Evolutionary conservation across 139 green algal species (phyloP).

Genomic region (Nannochloris sp.): DNA sequence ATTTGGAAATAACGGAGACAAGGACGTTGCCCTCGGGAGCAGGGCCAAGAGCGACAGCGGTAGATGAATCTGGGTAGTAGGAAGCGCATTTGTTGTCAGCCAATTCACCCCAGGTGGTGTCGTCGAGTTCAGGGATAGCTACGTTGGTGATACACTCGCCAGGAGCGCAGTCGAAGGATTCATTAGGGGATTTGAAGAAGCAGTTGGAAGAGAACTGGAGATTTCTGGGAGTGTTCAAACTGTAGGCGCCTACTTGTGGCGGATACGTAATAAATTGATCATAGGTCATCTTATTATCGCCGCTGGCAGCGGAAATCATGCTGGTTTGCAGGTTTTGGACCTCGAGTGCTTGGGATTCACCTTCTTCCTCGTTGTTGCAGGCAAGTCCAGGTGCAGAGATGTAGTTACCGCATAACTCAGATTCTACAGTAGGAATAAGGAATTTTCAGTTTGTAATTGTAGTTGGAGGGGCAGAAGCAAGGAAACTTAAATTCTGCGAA

Average conservation of each 20-base stretch:
- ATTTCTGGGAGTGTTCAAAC: slow-evolving; percentile 1
- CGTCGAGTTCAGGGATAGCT: neutral
- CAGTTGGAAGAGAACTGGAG: slow-evolving; percentile 7
- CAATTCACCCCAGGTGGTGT: slow-evolving; percentile 1
- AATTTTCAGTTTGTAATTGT: too few relatives aligned
- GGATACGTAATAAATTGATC: slow-evolving; percentile 3
- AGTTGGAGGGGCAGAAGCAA: too few relatives aligned
- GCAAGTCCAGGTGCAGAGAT: neutral
- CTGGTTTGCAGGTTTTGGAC: neutral
- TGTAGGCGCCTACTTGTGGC: neutral
- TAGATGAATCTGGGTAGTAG: neutral
- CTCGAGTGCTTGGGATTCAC: slow-evolving; percentile 1
- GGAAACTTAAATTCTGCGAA: too few relatives aligned
- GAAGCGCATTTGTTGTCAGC: neutral
- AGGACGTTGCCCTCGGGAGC: neutral
- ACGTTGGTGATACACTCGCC: neutral
- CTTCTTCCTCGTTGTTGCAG: neutral
- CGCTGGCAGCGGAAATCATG: neutral
- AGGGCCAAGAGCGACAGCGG: neutral
- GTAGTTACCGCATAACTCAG: slow-evolving; percentile 9
- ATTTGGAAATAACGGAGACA: neutral
- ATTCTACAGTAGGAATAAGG: too few relatives aligned
- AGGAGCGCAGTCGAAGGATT: neutral
- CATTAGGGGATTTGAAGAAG: slow-evolving; percentile 4
- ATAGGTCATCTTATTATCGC: slow-evolving; percentile 9